Evolutionary conservation across 306 rosid species (phyloP).

Genomic region (Vigna angularis): DNA sequence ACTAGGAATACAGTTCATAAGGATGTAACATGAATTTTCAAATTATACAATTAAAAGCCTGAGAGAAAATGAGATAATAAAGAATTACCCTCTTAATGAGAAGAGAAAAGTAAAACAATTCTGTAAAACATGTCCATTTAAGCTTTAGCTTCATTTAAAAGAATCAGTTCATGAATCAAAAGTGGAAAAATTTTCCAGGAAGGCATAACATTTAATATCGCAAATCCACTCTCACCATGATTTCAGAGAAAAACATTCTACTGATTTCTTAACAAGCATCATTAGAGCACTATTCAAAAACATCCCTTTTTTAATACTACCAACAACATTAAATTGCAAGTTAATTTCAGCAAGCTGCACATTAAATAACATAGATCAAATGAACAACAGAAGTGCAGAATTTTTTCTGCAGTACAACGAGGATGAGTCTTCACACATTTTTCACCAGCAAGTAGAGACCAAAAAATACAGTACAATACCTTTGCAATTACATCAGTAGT

Average conservation of each 20-base stretch:
- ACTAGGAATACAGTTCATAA: background rate
- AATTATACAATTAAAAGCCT: background rate
- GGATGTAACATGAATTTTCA: background rate
- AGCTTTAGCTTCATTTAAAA: constrained; percentile 9
- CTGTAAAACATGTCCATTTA: background rate
- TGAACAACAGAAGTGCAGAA: constrained; percentile 8
- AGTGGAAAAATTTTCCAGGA: background rate
- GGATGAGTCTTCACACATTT: background rate
- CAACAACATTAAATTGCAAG: constrained; percentile 9
- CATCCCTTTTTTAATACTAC: background rate
- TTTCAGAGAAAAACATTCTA: background rate
- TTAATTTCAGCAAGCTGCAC: background rate
- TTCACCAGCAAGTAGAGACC: background rate
- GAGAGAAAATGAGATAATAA: background rate
- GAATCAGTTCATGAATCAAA: background rate
- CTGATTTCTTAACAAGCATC: background rate
- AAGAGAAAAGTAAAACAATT: background rate
- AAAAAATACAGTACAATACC: constrained; percentile 54
- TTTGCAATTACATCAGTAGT: constrained; percentile 97
- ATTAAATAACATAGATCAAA: background rate
- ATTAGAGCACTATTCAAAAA: background rate
- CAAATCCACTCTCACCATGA: background rate
- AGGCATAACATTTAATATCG: background rate
- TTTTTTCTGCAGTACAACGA: background rate
- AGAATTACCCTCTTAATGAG: background rate